Evolutionary conservation across 768 basidiomycete species (phyloP).

Genomic region (Paxillus involutus): DNA sequence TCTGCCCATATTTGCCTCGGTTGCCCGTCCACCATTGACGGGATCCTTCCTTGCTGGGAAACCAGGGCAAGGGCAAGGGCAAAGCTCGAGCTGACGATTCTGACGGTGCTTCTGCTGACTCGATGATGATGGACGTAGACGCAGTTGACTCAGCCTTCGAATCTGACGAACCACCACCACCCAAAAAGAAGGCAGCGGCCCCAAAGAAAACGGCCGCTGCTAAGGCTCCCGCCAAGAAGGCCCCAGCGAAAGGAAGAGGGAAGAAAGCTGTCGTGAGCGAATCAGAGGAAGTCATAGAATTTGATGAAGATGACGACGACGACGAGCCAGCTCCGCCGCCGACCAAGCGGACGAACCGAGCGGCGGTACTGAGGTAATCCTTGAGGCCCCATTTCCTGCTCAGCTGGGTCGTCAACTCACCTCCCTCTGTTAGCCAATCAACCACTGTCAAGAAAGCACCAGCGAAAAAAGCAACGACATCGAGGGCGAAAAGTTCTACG

Average conservation of each 20-base stretch:
- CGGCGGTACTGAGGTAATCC: conserved; percentile 62
- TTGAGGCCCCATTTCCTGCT: conserved; percentile 16
- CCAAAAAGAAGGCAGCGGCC: conserved; percentile 28
- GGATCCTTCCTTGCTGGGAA: not conserved
- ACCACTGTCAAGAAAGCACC: conserved; percentile 50
- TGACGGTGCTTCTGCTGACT: conserved; percentile 57
- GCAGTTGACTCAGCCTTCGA: conserved; percentile 51
- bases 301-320: conserved; percentile 55
- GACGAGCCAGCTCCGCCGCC: conserved; percentile 46
- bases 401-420: conserved; percentile 20
- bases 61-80: conserved; percentile 58
- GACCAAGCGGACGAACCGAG: conserved; percentile 59
- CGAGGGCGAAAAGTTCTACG: conserved; percentile 28
- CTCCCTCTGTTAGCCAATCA: conserved; percentile 28
- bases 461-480: conserved; percentile 43
- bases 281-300: conserved; percentile 52
- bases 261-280: conserved; percentile 55
- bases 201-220: conserved; percentile 43
- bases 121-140: conserved; percentile 79
- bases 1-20: conserved; percentile 15
- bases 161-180: conserved; percentile 46
- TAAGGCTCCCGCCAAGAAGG: conserved; percentile 44
- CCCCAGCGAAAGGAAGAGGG: conserved; percentile 48
- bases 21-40: not conserved
- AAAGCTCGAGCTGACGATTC: conserved; percentile 51